Evolutionary conservation across 140 eudicot genomes (phyloP).

Genomic region (Stevia rebaudiana): DNA sequence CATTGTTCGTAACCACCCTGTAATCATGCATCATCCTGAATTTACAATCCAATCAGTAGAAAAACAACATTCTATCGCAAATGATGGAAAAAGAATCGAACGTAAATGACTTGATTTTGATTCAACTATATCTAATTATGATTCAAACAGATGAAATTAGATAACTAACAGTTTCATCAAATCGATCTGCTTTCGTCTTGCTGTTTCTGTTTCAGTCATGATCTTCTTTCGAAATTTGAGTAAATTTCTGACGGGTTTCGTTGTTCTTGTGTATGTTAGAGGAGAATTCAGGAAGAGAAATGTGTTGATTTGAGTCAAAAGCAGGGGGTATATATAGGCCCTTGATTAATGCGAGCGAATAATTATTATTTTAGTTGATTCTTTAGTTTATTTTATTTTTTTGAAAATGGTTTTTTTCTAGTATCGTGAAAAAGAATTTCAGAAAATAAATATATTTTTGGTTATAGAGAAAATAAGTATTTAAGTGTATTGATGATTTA

Average conservation of each 20-base stretch:
- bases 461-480: too few species aligned
- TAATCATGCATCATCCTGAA: constrained; percentile 70
- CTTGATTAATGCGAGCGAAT: too few species aligned
- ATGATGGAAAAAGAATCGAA: not conserved
- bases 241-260: not conserved
- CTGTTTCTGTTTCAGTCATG: constrained; percentile 66
- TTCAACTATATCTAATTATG: not conserved
- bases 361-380: too few species aligned
- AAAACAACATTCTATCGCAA: not conserved
- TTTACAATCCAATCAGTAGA: not conserved
- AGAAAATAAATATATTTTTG: too few species aligned
- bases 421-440: too few species aligned
- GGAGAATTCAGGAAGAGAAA: not conserved
- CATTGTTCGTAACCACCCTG: constrained; percentile 72
- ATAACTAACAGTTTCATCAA: constrained; percentile 64
- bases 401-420: too few species aligned
- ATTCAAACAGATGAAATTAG: not conserved
- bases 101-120: not conserved
- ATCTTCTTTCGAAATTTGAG: not conserved
- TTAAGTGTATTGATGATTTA: too few species aligned
- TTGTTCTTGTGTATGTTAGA: not conserved
- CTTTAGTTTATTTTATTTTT: too few species aligned
- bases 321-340: not conserved
- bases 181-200: constrained; percentile 73
- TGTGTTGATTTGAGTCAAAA: not conserved